Base-by-base conservation (phyloP, 2,329 filamentous ascomycete genomes). In the Clarireedia paspali region DNA sequence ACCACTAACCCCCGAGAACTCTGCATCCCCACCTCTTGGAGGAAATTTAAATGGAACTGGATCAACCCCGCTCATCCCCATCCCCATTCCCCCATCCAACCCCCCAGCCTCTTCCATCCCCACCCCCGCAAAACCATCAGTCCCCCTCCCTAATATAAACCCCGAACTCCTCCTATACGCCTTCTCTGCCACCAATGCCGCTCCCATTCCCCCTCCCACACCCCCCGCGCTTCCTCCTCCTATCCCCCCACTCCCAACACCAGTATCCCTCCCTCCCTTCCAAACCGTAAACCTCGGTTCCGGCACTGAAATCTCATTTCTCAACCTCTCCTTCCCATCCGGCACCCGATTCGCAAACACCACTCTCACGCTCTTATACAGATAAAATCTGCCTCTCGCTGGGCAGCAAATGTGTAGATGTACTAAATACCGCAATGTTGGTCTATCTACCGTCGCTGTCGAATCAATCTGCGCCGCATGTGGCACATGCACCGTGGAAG, bases 281-380 rank as follows among this genome's bases (percentile, higher is more conserved):
- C 96, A 97, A 1, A 85, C 78, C 55, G 85, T 89, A 68, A 90
- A 99, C 20, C 85, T 82, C 20, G 94, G 94, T 63, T 96, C 91
- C 0, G 92, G 92, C 58, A 88, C 79, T 39, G 94, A 91, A 5
- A 92, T 86, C 69, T 99, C 94, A 66, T 95, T 96, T 34, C 86
- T 81, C 40, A 99, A 77, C 67, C 87, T 92, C 71, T 97, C 92
- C 68, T 96, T 96, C 42, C 90, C 92, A 64, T 97, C 94, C 0
- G 94, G 92, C 0, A 96, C 92, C 26, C 94, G 84, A 68, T 97
- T 97, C 53, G 94, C 94, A 69, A 99, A 99, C 3, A 99, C 92
- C 38, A 97, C 89, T 14, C 94, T 85, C 57, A 97, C 88, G 64
- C 83, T 90, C 66, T 94, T 95, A 74, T 97, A 94, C 5, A 99